These are phyloP conservation scores for Dipodascus albidus DNA, from an alignment of 805 yeast species.

Conservation along the genomic window DNA sequence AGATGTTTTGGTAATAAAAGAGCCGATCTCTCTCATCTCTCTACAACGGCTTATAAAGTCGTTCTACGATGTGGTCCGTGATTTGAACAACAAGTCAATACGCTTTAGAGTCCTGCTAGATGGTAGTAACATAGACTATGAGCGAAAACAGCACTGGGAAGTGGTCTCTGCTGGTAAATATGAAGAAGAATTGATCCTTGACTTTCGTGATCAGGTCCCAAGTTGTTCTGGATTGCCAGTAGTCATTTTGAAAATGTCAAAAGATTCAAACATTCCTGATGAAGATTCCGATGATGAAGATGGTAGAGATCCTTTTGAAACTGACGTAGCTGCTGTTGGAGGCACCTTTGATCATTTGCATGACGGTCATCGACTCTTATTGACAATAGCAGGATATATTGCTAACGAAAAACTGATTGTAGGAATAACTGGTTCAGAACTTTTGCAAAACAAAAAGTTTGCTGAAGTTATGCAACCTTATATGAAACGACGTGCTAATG, in stretches of 20 bases:
- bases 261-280: constrained; percentile 7
- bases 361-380: constrained; percentile 83
- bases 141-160: constrained; percentile 22
- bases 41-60: constrained; percentile 17
- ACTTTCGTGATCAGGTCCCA: constrained; percentile 1
- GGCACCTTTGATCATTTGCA: constrained; percentile 97
- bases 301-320: constrained; percentile 5
- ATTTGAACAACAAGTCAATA: constrained; percentile 11
- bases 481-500: constrained; percentile 36
- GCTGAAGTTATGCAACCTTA: constrained; percentile 52
- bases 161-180: constrained; percentile 20
- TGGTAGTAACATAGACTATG: constrained; percentile 21
- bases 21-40: constrained; percentile 17
- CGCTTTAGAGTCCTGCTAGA: constrained; percentile 20
- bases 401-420: constrained; percentile 47
- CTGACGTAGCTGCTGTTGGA: constrained; percentile 46
- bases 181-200: not conserved
- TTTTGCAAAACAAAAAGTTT: constrained; percentile 66
- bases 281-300: constrained; percentile 14
- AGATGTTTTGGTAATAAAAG: constrained; percentile 19
- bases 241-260: not conserved
- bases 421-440: constrained; percentile 71
- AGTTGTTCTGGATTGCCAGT: constrained; percentile 1
- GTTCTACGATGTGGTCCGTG: constrained; percentile 18
- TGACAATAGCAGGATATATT: constrained; percentile 60